phyloP scores from a whole-genome alignment of 1,284 basidiomycete species.

The Bjerkandera adusta region DNA sequence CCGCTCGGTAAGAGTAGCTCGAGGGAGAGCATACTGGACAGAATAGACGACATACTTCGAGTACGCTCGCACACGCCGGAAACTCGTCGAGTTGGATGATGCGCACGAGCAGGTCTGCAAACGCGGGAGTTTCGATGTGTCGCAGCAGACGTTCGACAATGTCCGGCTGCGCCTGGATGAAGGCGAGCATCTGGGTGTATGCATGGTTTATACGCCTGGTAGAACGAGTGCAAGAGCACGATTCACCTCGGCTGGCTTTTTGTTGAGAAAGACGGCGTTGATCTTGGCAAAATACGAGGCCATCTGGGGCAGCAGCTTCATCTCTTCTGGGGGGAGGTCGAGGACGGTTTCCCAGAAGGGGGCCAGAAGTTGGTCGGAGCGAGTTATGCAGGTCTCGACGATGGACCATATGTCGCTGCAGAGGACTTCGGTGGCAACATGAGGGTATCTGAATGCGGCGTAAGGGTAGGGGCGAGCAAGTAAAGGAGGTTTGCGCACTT shows the following conservation, averaged over 20 bases:
- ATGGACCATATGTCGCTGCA: conserved; percentile 96
- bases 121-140: conserved; percentile 88
- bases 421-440: conserved; percentile 93
- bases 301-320: conserved; percentile 60
- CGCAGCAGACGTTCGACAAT: conserved; percentile 83
- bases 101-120: conserved; percentile 90
- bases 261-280: conserved; percentile 82
- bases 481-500: conserved; percentile 52
- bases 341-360: conserved; percentile 96
- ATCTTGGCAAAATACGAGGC: conserved; percentile 88
- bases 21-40: conserved; percentile 25
- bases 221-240: conserved; percentile 20
- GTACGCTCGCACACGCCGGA: conserved; percentile 78
- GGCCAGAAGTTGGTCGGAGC: conserved; percentile 66
- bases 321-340: conserved; percentile 73
- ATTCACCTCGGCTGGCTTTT: conserved; percentile 87
- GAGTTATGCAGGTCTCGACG: conserved; percentile 83
- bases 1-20: conserved; percentile 34
- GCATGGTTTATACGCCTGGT: conserved; percentile 27
- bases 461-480: conserved; percentile 6
- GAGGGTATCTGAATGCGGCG: conserved; percentile 78
- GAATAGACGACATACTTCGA: conserved; percentile 66
- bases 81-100: conserved; percentile 92
- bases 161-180: conserved; percentile 82
- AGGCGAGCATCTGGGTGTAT: conserved; percentile 79